These are phyloP conservation scores for Aspergillus tamarii DNA, from an alignment of 2,329 filamentous ascomycete genomes.

Conservation along the genomic window DNA sequence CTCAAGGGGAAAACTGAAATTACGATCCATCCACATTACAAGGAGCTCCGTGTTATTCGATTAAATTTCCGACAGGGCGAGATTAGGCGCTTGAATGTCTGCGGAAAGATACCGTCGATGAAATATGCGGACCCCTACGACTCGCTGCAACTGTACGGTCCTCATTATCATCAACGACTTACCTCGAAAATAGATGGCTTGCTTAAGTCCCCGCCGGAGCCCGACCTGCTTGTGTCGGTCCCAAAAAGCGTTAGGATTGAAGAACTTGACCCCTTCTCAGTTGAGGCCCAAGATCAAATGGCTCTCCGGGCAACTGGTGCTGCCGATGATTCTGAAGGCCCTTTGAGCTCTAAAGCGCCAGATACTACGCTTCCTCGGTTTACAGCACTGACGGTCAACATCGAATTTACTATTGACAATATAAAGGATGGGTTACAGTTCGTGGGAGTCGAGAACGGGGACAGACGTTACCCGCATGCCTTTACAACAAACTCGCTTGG, in stretches of 20 bases:
- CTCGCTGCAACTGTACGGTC: conserved; percentile 57
- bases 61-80: conserved; percentile 67
- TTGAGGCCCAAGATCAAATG: conserved; percentile 52
- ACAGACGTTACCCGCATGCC: conserved; percentile 83
- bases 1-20: conserved; percentile 81
- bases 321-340: conserved; percentile 43
- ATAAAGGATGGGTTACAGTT: conserved; percentile 90
- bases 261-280: conserved; percentile 59
- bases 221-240: conserved; percentile 62
- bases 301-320: conserved; percentile 44
- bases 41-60: conserved; percentile 57
- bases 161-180: conserved; percentile 76
- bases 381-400: conserved; percentile 64
- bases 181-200: conserved; percentile 68
- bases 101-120: conserved; percentile 43
- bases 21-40: conserved; percentile 68
- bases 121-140: conserved; percentile 48
- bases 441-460: conserved; percentile 78
- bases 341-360: conserved; percentile 35
- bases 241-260: conserved; percentile 65
- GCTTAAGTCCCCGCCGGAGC: conserved; percentile 54
- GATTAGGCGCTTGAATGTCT: conserved; percentile 55
- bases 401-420: conserved; percentile 76
- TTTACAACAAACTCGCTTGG: conserved; percentile 83
- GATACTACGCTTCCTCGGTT: conserved; percentile 53